Conservation (phyloP, 2,329 filamentous ascomycete genomes). For the Penicillium thymicola region DNA sequence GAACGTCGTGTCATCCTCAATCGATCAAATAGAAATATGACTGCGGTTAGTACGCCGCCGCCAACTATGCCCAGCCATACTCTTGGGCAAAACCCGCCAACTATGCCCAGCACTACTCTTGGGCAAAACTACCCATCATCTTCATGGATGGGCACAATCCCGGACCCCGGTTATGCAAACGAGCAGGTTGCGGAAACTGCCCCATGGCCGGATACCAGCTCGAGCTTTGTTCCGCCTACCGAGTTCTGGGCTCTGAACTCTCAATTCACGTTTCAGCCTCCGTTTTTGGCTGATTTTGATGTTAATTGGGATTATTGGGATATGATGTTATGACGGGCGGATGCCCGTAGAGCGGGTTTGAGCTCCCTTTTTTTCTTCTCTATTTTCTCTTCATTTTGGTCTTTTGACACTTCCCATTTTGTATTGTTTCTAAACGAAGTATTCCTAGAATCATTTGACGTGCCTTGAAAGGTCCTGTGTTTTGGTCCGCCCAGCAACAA, state of each 20-base stretch:
- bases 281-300: constrained; percentile 7
- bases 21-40: not conserved
- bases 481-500: not conserved
- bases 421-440: not conserved
- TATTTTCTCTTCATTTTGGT: not conserved
- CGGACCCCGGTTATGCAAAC: not conserved
- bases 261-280: constrained; percentile 4
- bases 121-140: not conserved
- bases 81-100: not conserved
- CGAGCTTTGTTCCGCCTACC: not conserved
- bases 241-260: constrained; percentile 11
- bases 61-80: not conserved
- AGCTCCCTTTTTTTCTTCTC: not conserved
- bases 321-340: not conserved
- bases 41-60: not conserved
- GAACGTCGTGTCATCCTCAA: not conserved
- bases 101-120: not conserved
- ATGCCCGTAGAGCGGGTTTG: not conserved
- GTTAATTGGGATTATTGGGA: constrained; percentile 7
- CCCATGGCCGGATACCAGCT: not conserved
- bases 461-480: not conserved
- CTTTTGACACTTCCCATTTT: not conserved
- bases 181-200: not conserved
- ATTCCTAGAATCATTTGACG: not conserved
- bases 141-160: not conserved